Base-by-base conservation (phyloP, 345 rosid species). In the Eucalyptus globulus region DNA sequence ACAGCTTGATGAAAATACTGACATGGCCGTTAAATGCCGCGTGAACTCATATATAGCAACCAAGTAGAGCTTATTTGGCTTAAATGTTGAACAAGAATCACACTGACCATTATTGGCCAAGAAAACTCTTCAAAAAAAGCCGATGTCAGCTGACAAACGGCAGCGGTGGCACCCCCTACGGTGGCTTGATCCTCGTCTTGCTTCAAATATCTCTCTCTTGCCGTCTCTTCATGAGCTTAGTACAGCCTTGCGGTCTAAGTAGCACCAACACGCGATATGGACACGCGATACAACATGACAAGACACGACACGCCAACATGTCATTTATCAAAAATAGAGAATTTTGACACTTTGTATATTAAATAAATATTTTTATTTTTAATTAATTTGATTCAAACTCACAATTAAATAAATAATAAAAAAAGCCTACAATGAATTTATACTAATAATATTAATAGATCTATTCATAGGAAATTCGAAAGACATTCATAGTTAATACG, bases 281-380 rank as follows among this genome's bases (percentile, higher is more conserved):
- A 51, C 9, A 16, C 19, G 1, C 0, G 26, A 53, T 2, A 0
- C 26, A 53, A 53, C 2, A 53, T 2, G 5, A 53, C 24, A 53
- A 53, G 24, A 53, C 58, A 53, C 5, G 2, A 21, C 1, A 19
- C 1, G 1, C 5, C 2, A 0, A 53, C 26, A 53, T 21, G 5
- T 53, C 11, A 53, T 53, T 53, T 53, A 2, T 19, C 11, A 53
- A 53, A 53, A 53, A 21, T 53, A 21, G 5, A 53, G 2, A 53
- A 53, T 53, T 21, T 43, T 43, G 43, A 53, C 26, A 53, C 2
- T 0, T 53, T 21, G 5, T 21, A 19, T 53, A 53, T 53, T 8
- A 53, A 21, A 53, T 53, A 21, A 19, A 19, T 53, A 19, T 53
- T 21, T 53, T 53, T 53, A 53, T 53, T 21, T 53, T 53, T 21